Base-by-base conservation (phyloP, 176 grass and related monocot species). In the Dactylis glomerata region DNA sequence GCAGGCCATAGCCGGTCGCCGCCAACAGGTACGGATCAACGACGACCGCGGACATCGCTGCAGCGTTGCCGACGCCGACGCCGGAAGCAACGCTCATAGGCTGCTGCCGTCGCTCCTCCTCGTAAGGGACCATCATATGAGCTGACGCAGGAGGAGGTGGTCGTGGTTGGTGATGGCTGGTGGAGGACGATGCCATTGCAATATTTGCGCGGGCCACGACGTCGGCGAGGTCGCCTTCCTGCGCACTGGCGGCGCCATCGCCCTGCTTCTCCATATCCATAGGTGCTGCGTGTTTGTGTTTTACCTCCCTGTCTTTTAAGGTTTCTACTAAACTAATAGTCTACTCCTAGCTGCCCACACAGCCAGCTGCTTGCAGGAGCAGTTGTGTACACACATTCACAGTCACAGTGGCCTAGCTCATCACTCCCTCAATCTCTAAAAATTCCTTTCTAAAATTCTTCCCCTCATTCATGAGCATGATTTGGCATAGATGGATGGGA, bases 221-320 rank as follows among this genome's bases (percentile, higher is more conserved):
- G 67, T 87, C 88, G 84, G 88, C 84, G 75, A 90, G 88, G 84
- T 90, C 88, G 28, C 88, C 88, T 13, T 87, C 88, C 7, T 83
- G 84, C 37, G 84, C 80, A 41, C 80, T 31, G 65, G 84, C 65
- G 88, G 51, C 65, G 73, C 23, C 55, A 73, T 47, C 63, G 79
- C 73, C 45, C 4, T 30, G 69, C 69, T 55, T 80, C 73, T 79
- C 70, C 67, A 83, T 90, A 16, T 79, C 88, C 88, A 27, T 83
- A 59, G 80, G 80, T 80, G 66, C 13, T 19, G 41, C 37, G 50
- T 61, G 57, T 63, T 28, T 32, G 61, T 5, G 88, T 34, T 45
- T 54, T 78, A 42, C 8, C 66, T 14, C 82, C 40, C 52, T 82
- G 58, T 89, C 42, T 33, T 90, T 77, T 89, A 52, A 64, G 54